Evolutionary conservation across 1,139 yeast genomes (phyloP).

Genomic region (Maudiozyma humilis): DNA sequence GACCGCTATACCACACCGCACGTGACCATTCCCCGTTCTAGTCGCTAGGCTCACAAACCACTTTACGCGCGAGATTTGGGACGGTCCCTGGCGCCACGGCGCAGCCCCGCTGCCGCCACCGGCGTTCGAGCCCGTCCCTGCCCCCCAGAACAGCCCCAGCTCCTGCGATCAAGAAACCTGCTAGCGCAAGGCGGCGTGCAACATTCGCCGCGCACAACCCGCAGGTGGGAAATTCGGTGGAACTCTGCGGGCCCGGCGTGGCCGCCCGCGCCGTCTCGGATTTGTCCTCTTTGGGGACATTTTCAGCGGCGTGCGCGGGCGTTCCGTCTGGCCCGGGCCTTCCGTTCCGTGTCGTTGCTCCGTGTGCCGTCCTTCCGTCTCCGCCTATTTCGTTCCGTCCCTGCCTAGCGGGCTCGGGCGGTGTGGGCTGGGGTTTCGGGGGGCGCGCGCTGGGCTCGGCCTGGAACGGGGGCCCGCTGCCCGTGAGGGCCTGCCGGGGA

Average conservation of each 20-base stretch:
- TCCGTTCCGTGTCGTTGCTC: no score
- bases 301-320: no score
- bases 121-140: neutral
- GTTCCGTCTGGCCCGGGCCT: neutral
- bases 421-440: no score
- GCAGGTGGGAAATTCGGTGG: slow-evolving; percentile 36
- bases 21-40: neutral
- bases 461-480: neutral
- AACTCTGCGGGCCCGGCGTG: slow-evolving; percentile 21
- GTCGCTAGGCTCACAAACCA: neutral
- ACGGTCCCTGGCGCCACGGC: neutral
- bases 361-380: no score
- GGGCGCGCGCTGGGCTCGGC: neutral
- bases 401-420: no score
- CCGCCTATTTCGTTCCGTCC: no score
- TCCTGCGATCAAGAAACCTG: slow-evolving; percentile 28
- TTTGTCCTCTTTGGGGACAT: no score
- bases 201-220: neutral
- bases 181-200: slow-evolving; percentile 12
- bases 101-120: neutral
- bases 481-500: slow-evolving; percentile 28
- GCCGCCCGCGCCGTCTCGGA: no score
- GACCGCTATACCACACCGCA: no score
- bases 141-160: neutral
- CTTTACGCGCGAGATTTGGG: neutral